Evolutionary conservation across 1,284 basidiomycete genomes (phyloP).

Genomic region (Apiotrichum gracile): DNA sequence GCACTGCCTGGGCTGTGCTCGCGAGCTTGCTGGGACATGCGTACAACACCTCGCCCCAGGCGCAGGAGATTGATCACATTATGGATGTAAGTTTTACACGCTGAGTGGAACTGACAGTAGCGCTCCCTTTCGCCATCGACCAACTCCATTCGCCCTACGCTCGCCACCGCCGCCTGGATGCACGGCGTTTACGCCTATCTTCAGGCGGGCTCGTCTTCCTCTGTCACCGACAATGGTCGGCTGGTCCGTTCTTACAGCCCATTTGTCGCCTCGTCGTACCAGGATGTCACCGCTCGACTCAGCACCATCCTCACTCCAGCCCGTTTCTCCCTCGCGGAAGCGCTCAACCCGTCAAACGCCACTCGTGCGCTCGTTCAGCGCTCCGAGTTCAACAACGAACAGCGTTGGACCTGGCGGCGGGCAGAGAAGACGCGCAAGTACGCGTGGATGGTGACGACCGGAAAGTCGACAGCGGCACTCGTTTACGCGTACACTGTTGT

Average conservation of each 20-base stretch:
- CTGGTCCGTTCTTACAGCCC: constrained; percentile 31
- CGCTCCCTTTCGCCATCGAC: constrained; percentile 30
- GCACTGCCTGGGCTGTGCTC: constrained; percentile 40
- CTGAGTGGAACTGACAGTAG: constrained; percentile 16
- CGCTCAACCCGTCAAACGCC: constrained; percentile 7
- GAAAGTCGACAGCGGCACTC: constrained; percentile 23
- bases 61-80: constrained; percentile 35
- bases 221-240: constrained; percentile 18
- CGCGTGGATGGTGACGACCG: constrained; percentile 30
- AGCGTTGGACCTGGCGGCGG: constrained; percentile 31
- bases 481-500: constrained; percentile 41
- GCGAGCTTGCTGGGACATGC: constrained; percentile 41
- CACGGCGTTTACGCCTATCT: constrained; percentile 45
- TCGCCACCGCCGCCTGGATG: constrained; percentile 41
- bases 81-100: constrained; percentile 36
- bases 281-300: constrained; percentile 19
- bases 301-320: constrained; percentile 27
- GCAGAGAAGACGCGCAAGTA: constrained; percentile 29
- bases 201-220: constrained; percentile 19
- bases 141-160: constrained; percentile 27
- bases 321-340: constrained; percentile 19
- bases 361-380: constrained; percentile 4
- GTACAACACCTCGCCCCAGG: constrained; percentile 30
- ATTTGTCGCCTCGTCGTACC: constrained; percentile 19
- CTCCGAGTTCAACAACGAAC: constrained; percentile 14